Base-by-base conservation (phyloP, 495 filamentous ascomycete genomes). In the Daldinia grandis region DNA sequence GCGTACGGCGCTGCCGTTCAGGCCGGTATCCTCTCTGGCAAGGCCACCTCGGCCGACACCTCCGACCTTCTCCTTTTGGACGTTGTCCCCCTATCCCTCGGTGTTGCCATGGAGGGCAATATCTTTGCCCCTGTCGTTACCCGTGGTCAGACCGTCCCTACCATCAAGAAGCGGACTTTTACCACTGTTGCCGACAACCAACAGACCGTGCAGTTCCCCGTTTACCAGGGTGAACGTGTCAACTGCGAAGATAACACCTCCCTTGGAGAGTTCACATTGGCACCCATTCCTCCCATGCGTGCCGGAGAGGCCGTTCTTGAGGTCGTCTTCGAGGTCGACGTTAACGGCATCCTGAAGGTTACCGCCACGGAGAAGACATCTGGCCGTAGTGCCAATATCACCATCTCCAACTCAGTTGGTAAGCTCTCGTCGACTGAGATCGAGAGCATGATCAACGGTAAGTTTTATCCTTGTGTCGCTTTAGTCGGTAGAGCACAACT, bases 301-400 rank as follows among this genome's bases (percentile, higher is more conserved):
- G 95, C 95, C 83, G 95, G 95, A 76, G 96, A 99, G 79, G 93
- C 95, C 72, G 95, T 97, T 74, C 90, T 99, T 27, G 95, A 99
- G 82, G 92, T 95, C 75, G 94, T 98, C 78, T 98, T 99, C 83
- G 95, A 99, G 85, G 95, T 99, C 78, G 95, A 99, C 73, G 95
- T 98, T 87, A 99, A 99, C 85, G 95, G 95, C 90, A 98, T 99
- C 81, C 91, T 99, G 77, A 99, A 99, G 89, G 95, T 99, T 74
- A 99, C 96, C 71, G 95, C 95, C 71, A 97, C 94, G 40, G 95
- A 99, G 87, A 99, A 99, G 91, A 93, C 94, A 71, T 98, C 96
- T 50, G 95, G 95, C 73, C 93, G 96, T 76, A 94, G 87, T 76
- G 95, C 95, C 81, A 99, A 99, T 88, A 99, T 99, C 82, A 98